Evolutionary conservation across 305 asterid species (phyloP), one percentile per base, ranked within the genome.

Genomic region (Fraxinus platypoda): DNA sequence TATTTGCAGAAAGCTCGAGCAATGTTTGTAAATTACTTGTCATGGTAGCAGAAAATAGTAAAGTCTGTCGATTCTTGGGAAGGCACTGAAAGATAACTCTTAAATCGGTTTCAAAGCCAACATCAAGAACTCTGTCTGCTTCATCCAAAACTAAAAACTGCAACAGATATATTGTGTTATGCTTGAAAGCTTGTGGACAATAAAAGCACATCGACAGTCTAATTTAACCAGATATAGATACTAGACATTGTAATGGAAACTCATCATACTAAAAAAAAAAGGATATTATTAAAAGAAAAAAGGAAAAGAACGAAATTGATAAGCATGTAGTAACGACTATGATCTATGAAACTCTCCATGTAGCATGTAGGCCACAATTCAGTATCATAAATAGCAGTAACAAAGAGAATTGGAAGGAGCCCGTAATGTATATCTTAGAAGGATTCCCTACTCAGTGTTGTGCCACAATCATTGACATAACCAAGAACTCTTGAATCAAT

Each of bases 61-160:
- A 88, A 49, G 99, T 96, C 87, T 96, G 99, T 38, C 98, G 87
- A 43, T 83, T 89, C 90, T 88, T 96, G 46, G 99, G 98, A 81
- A 96, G 83, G 85, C 98, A 96, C 88, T 87, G 90, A 89, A 96
- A 94, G 43, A 96, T 90, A 80, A 83, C 94, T 84, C 92, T 89
- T 66, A 96, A 88, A 78, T 93, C 99, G 52, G 81, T 92, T 89
- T 93, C 98, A 88, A 96, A 96, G 82, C 93, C 94, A 66, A 88
- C 94, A 72, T 93, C 98, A 83, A 96, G 86, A 73, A 96, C 91
- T 84, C 97, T 91, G 88, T 96, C 99, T 57, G 99, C 99, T 90
- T 96, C 99, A 88, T 96, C 99, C 88, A 96, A 84, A 28, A 96
- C 98, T 73, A 96, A 83, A 88, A 94, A 96, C 99, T 95, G 93